A percentile compares a stretch with the other conserved stretches of the same genome.
These are phyloP conservation scores for Pterocarpus santalinus DNA, from an alignment of 306 rosid species.

Conservation along the genomic window DNA sequence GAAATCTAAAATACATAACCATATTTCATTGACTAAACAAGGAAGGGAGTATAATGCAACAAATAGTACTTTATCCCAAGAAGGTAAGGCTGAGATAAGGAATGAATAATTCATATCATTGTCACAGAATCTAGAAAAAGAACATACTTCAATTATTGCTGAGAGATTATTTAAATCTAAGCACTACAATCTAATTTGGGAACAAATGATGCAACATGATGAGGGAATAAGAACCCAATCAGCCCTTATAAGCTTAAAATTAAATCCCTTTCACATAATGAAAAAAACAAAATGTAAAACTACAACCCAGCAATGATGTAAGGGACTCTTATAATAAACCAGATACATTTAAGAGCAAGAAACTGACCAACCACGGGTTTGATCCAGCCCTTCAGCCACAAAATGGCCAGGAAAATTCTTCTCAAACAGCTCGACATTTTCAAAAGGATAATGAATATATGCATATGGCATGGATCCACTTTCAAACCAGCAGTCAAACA, in stretches of 20 bases:
- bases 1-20: conserved; percentile 36
- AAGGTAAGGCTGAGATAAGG: not conserved
- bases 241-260: not conserved
- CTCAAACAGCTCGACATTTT: conserved; percentile 86
- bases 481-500: conserved; percentile 99
- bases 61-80: not conserved
- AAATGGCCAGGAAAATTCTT: conserved; percentile 94
- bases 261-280: not conserved
- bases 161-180: not conserved
- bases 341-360: conserved; percentile 30
- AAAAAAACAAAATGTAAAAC: conserved; percentile 16
- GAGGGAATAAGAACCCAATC: conserved; percentile 11
- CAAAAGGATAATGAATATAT: conserved; percentile 95
- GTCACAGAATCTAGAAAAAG: not conserved
- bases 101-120: not conserved
- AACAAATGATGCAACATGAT: not conserved
- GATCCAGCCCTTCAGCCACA: conserved; percentile 98
- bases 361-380: conserved; percentile 97
- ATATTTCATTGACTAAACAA: not conserved
- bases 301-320: conserved; percentile 28
- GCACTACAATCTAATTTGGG: conserved; percentile 17
- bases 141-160: conserved; percentile 5
- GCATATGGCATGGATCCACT: conserved; percentile 99
- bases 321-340: conserved; percentile 19
- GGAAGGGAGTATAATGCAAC: not conserved